A percentile compares a stretch with the other conserved stretches of the same genome.
These are phyloP conservation scores for Alternaria arbusti DNA, from an alignment of 2,329 filamentous ascomycete species.

Conservation along the genomic window DNA sequence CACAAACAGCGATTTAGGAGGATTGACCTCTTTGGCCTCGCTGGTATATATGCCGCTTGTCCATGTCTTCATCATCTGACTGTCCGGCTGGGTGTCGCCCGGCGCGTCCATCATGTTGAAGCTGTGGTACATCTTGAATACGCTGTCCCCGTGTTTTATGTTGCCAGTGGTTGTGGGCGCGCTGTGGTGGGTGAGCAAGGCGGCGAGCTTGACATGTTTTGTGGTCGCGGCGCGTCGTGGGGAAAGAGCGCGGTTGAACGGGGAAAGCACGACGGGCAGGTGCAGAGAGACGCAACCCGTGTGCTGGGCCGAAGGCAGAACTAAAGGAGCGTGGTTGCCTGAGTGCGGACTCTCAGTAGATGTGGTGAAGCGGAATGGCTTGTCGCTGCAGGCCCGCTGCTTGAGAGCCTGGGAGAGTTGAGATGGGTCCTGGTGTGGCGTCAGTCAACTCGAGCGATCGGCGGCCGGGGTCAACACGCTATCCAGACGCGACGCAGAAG, in stretches of 20 bases:
- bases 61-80: constrained; percentile 54
- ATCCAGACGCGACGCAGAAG: constrained; percentile 17
- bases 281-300: constrained; percentile 15
- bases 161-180: constrained; percentile 36
- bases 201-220: constrained; percentile 41
- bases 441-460: constrained; percentile 29
- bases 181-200: constrained; percentile 36
- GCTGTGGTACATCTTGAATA: constrained; percentile 40
- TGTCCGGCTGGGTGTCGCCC: constrained; percentile 57
- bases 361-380: constrained; percentile 30
- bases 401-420: constrained; percentile 46
- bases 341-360: constrained; percentile 27
- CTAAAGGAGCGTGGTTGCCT: constrained; percentile 12
- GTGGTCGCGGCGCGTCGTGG: constrained; percentile 38
- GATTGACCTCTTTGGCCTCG: constrained; percentile 11
- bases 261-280: constrained; percentile 16
- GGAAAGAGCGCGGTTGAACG: constrained; percentile 20
- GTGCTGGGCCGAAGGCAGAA: constrained; percentile 11
- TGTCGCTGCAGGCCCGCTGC: constrained; percentile 40
- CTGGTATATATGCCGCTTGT: constrained; percentile 37
- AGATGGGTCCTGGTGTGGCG: constrained; percentile 42
- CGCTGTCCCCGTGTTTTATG: constrained; percentile 22
- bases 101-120: constrained; percentile 48
- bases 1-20: constrained; percentile 27
- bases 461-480: constrained; percentile 34